Conservation (phyloP, 208 protist species). For the Naegleria fowleri region DNA sequence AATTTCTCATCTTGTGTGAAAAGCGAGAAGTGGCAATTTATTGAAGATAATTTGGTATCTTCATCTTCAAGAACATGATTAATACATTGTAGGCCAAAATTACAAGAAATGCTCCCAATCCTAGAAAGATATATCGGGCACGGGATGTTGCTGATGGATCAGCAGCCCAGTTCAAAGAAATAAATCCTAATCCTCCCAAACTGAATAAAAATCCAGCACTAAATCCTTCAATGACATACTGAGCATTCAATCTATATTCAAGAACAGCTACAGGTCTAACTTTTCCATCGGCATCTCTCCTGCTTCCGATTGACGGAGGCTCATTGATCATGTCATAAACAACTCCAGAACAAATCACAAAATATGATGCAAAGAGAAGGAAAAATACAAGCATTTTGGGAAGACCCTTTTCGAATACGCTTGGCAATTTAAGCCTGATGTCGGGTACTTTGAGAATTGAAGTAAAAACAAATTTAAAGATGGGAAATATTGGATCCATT, state of each 20-base stretch:
- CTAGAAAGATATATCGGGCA: background rate
- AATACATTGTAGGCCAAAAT: slow-evolving; percentile 4
- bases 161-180: background rate
- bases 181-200: slow-evolving; percentile 10
- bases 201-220: slow-evolving; percentile 21
- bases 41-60: slow-evolving; percentile 3
- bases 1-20: too few relatives aligned
- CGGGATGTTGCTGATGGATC: background rate
- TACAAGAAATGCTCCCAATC: background rate
- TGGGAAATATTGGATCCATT: slow-evolving; percentile 13
- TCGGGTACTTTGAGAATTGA: background rate
- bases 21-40: too few relatives aligned
- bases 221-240: slow-evolving; percentile 30
- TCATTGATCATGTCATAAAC: slow-evolving; percentile 28
- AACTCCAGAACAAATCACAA: slow-evolving; percentile 14
- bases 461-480: background rate
- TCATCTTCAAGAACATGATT: slow-evolving; percentile 27
- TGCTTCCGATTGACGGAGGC: background rate
- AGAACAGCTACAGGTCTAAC: slow-evolving; percentile 16
- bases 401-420: background rate
- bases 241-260: slow-evolving; percentile 14
- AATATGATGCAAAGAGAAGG: background rate
- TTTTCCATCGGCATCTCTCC: background rate
- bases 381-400: background rate
- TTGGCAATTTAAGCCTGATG: background rate